Conservation (phyloP, 75 land plant genomes). For the Pinus taeda region DNA sequence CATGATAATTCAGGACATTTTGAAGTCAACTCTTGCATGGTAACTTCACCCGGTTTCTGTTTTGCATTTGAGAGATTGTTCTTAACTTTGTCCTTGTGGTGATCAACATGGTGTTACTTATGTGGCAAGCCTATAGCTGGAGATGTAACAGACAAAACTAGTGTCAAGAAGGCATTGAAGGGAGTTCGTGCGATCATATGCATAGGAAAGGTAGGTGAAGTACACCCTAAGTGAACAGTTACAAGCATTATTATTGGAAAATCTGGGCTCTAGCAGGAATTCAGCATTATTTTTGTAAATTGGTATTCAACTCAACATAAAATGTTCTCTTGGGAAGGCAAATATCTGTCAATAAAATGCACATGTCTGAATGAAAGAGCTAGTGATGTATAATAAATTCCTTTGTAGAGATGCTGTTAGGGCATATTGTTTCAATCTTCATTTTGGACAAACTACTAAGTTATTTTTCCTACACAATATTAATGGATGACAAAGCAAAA, state of each 20-base stretch:
- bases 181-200: constrained; percentile 87
- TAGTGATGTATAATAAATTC: background rate
- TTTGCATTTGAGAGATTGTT: constrained; percentile 4
- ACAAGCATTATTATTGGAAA: background rate
- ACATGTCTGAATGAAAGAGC: background rate
- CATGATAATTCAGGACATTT: background rate
- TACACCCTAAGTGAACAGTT: background rate
- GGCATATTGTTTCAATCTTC: background rate
- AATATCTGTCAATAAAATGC: background rate
- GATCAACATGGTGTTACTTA: background rate
- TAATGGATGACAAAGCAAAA: background rate
- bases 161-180: constrained; percentile 61
- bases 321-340: background rate
- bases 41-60: background rate
- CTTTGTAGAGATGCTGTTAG: background rate
- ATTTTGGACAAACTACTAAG: background rate
- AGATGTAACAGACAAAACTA: constrained; percentile 44
- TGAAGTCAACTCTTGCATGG: background rate
- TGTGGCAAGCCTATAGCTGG: constrained; percentile 70
- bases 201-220: constrained; percentile 53
- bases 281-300: background rate
- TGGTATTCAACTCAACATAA: background rate
- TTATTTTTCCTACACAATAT: background rate
- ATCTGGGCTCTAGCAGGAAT: background rate
- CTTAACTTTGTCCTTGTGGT: background rate